Evolutionary conservation across 2,329 filamentous ascomycete species (phyloP).

Genomic region (Aspergillus felis): DNA sequence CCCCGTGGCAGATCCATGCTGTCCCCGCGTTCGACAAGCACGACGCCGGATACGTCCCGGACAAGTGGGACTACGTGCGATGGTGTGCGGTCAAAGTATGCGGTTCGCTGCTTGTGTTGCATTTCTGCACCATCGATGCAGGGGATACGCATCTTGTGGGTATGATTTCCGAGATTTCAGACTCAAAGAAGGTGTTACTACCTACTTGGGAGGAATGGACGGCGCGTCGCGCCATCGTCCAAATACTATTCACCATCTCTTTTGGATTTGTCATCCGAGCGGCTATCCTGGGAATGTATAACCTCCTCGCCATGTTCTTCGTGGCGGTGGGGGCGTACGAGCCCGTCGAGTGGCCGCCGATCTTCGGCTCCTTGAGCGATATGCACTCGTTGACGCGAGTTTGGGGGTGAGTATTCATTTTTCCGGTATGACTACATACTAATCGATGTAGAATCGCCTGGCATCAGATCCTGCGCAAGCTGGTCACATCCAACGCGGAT

Average conservation of each 20-base stretch:
- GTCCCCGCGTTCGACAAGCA: conserved; percentile 6
- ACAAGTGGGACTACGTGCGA: conserved; percentile 6
- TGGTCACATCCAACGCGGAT: conserved; percentile 11
- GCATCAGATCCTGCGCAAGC: conserved; percentile 18
- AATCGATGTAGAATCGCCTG: conserved; percentile 9
- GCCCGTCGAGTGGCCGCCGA: conserved; percentile 16
- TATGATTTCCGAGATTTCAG: background rate
- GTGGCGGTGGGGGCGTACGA: conserved; percentile 7
- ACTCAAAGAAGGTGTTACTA: conserved; percentile 3
- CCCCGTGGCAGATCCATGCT: conserved; percentile 17
- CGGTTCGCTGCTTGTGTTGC: conserved; percentile 3
- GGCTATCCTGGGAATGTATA: conserved; percentile 12
- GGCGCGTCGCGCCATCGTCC: background rate
- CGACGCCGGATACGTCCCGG: background rate
- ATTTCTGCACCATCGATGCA: conserved; percentile 12
- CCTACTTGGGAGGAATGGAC: background rate
- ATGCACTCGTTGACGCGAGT: conserved; percentile 12
- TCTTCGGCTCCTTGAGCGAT: conserved; percentile 7
- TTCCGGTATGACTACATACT: background rate
- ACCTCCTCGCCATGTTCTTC: background rate
- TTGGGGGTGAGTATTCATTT: conserved; percentile 13
- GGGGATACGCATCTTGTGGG: background rate
- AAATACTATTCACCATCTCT: conserved; percentile 9
- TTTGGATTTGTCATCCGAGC: conserved; percentile 14
- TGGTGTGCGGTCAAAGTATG: conserved; percentile 1